Evolutionary conservation across 2,329 filamentous ascomycete genomes (phyloP), one percentile per base, ranked within the genome.

Genomic region (Aureobasidium uvarum): DNA sequence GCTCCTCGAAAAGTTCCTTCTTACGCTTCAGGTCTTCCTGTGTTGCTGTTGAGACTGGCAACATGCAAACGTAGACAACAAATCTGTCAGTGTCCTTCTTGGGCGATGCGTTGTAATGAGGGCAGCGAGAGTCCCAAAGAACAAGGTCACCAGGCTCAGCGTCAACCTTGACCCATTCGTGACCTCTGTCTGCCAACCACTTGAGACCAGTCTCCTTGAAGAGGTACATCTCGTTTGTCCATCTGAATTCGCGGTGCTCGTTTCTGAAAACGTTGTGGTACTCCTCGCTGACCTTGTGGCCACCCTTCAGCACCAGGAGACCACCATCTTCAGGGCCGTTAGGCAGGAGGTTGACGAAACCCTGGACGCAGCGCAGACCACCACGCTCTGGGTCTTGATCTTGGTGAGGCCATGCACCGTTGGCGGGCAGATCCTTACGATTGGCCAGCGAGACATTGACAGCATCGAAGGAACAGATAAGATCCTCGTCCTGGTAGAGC

Each of bases 351-450:
- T 84, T 84, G 1, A 84, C 79, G 0, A 84, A 74, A 5, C 82
- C 82, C 66, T 84, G 82, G 2, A 82, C 74, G 68, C 82, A 84
- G 2, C 80, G 76, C 70, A 84, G 82, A 0, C 81, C 82, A 14
- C 74, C 75, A 68, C 75, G 77, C 7, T 72, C 72, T 0, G 77
- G 80, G 62, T 80, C 76, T 68, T 77, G 75, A 66, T 77, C 76
- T 28, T 74, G 67, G 56, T 80, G 78, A 23, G 74, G 73, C 77
- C 78, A 80, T 2, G 76, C 68, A 11, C 39, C 58, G 23, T 70
- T 73, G 25, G 72, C 68, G 0, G 70, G 66, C 4, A 69, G 45
- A 62, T 72, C 69, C 16, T 72, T 72, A 38, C 72, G 71, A 65
- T 72, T 71, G 5, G 77, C 77, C 4, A 79, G 68, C 1, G 76